phyloP scores from a whole-genome alignment of 2,329 filamentous ascomycete species.

The Neopestalotiopsis rosae region DNA sequence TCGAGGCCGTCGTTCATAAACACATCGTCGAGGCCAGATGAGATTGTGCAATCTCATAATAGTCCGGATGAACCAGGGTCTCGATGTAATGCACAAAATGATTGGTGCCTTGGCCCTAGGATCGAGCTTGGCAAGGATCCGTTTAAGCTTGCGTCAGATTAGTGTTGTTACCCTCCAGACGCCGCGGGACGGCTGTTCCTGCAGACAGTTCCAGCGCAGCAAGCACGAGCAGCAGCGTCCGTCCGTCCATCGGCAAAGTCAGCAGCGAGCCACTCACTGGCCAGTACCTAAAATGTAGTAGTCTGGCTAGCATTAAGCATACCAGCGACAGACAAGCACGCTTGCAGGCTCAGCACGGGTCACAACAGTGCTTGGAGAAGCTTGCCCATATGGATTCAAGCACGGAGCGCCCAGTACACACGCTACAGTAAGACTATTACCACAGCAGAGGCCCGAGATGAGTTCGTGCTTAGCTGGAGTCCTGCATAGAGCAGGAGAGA shows the following conservation, averaged over 20 bases:
- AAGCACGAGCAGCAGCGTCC: not conserved
- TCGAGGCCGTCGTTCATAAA: constrained; percentile 16
- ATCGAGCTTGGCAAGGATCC: constrained; percentile 17
- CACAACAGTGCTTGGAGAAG: not conserved
- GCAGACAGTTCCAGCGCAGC: constrained; percentile 4
- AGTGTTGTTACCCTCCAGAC: not conserved
- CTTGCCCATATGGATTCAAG: not conserved
- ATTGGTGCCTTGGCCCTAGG: constrained; percentile 7
- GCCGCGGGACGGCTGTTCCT: constrained; percentile 8
- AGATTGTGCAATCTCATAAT: constrained; percentile 16
- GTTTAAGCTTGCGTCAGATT: constrained; percentile 18
- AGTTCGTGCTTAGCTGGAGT: not conserved
- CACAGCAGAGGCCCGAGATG: not conserved
- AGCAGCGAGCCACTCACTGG: not conserved
- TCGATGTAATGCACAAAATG: not conserved
- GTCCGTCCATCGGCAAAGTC: not conserved
- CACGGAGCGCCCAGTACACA: not conserved
- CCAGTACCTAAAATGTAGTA: not conserved
- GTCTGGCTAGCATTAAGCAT: not conserved
- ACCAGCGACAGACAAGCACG: not conserved
- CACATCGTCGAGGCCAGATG: constrained; percentile 3
- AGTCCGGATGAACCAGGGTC: not conserved
- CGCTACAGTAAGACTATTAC: not conserved
- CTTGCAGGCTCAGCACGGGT: not conserved
- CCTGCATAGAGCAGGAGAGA: not conserved